Percentiles rank a stretch among this genome's conserved stretches.
Evolutionary conservation across 208 protist species (phyloP).

Genomic region (Trypanosoma conorhini): DNA sequence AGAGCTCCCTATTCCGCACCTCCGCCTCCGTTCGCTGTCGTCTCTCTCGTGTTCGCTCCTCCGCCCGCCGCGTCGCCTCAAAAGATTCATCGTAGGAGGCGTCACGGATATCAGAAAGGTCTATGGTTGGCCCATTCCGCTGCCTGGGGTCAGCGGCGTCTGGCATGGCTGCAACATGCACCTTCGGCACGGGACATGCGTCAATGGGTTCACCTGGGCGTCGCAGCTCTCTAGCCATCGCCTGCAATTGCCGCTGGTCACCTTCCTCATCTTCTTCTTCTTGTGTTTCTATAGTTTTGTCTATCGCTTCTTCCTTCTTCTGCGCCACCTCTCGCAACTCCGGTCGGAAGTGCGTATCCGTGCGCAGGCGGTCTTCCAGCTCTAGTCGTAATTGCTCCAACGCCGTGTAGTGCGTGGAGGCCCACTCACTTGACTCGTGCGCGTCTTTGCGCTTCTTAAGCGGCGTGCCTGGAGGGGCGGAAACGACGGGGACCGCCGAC

Average conservation of each 20-base stretch:
- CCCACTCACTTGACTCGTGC: conserved; percentile 37
- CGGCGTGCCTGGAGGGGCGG: conserved; percentile 6
- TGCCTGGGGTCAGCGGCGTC: background rate
- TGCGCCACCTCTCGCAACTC: conserved; percentile 1
- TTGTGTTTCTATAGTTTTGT: background rate
- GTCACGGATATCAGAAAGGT: conserved; percentile 21
- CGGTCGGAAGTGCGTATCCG: conserved; percentile 10
- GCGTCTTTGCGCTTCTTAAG: background rate
- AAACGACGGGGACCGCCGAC: too few relatives aligned
- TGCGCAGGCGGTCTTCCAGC: conserved; percentile 21
- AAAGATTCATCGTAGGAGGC: background rate
- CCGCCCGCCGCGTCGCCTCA: background rate
- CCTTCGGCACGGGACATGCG: background rate
- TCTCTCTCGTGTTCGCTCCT: conserved; percentile 7
- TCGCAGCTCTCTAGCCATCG: background rate
- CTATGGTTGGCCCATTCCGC: conserved; percentile 17
- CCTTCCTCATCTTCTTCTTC: conserved; percentile 6
- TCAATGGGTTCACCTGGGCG: background rate
- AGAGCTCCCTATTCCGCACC: conserved; percentile 32
- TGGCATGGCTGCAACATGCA: background rate
- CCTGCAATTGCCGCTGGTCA: background rate
- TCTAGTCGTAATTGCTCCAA: conserved; percentile 49
- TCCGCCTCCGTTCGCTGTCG: conserved; percentile 13
- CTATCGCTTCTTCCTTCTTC: background rate
- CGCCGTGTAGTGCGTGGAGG: conserved; percentile 34